Evolutionary conservation across 2,329 filamentous ascomycete species (phyloP).

Genomic region (Xylariales sp.): DNA sequence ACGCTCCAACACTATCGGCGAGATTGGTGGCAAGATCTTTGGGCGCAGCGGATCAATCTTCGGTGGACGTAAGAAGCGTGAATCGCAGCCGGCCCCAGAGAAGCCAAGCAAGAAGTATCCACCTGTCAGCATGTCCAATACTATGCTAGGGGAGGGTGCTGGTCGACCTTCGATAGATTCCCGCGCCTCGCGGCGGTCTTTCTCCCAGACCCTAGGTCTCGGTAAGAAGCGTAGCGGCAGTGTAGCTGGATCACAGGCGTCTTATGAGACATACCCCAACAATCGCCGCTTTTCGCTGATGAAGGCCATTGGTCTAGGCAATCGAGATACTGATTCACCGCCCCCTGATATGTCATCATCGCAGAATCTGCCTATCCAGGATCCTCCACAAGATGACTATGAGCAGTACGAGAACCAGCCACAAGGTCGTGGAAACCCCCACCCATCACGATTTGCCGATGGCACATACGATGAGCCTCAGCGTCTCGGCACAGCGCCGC

Average conservation of each 20-base stretch:
- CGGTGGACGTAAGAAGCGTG: slow-evolving; percentile 44
- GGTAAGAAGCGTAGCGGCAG: slow-evolving; percentile 69
- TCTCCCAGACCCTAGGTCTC: slow-evolving; percentile 54
- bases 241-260: slow-evolving; percentile 51
- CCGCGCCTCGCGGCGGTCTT: slow-evolving; percentile 60
- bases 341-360: slow-evolving; percentile 48
- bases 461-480: slow-evolving; percentile 32
- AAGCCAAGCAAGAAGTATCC: slow-evolving; percentile 74
- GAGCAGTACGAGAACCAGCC: slow-evolving; percentile 29
- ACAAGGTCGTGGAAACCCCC: slow-evolving; percentile 9
- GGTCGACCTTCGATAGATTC: slow-evolving; percentile 67
- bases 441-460: slow-evolving; percentile 31
- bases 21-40: slow-evolving; percentile 78
- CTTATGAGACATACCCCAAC: slow-evolving; percentile 47
- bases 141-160: slow-evolving; percentile 50
- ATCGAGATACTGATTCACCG: slow-evolving; percentile 47
- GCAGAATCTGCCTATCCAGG: slow-evolving; percentile 48
- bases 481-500: slow-evolving; percentile 21
- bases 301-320: slow-evolving; percentile 58
- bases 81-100: slow-evolving; percentile 30
- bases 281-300: slow-evolving; percentile 67
- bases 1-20: slow-evolving; percentile 71
- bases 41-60: slow-evolving; percentile 80
- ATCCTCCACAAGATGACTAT: slow-evolving; percentile 36
- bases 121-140: slow-evolving; percentile 83